A percentile compares a stretch with the other conserved stretches of the same genome.
Evolutionary conservation across 371 early-diverging fungal species (phyloP).

Genomic region (Synchytrium microbalum): DNA sequence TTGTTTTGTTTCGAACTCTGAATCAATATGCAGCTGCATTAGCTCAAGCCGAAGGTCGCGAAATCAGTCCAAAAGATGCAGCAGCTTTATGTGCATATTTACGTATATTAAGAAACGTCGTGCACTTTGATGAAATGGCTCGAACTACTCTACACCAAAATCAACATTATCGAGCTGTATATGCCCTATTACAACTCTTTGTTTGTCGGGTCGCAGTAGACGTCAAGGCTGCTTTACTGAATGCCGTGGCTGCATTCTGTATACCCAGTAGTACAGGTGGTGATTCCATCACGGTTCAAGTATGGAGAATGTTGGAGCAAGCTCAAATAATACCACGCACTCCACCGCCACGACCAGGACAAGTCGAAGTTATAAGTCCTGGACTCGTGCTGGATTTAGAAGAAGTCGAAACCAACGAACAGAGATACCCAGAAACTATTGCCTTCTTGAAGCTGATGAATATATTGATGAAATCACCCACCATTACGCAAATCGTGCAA

Average conservation of each 20-base stretch:
- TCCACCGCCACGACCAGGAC: constrained; percentile 11
- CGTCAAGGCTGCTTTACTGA: constrained; percentile 67
- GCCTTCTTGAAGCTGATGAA: constrained; percentile 69
- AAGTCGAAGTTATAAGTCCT: constrained; percentile 10
- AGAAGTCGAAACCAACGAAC: constrained; percentile 60
- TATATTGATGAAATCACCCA: constrained; percentile 43
- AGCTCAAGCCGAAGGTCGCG: constrained; percentile 36
- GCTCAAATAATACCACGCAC: constrained; percentile 49
- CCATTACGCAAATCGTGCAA: not conserved
- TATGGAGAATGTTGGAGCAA: constrained; percentile 65
- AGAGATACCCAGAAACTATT: constrained; percentile 74
- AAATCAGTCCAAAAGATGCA: constrained; percentile 37
- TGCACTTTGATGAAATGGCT: constrained; percentile 50
- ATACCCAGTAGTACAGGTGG: constrained; percentile 25
- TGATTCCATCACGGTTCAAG: constrained; percentile 43
- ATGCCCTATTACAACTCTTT: constrained; percentile 62
- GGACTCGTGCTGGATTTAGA: constrained; percentile 49
- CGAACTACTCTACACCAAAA: constrained; percentile 53
- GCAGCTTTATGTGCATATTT: constrained; percentile 49
- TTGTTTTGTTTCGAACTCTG: constrained; percentile 27
- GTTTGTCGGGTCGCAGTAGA: constrained; percentile 56
- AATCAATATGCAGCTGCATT: constrained; percentile 21
- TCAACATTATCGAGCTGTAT: constrained; percentile 48
- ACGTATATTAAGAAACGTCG: constrained; percentile 54
- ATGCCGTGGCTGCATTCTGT: constrained; percentile 65